phyloP scores from a whole-genome alignment of 2,329 filamentous ascomycete genomes.

The Polychaeton citri region DNA sequence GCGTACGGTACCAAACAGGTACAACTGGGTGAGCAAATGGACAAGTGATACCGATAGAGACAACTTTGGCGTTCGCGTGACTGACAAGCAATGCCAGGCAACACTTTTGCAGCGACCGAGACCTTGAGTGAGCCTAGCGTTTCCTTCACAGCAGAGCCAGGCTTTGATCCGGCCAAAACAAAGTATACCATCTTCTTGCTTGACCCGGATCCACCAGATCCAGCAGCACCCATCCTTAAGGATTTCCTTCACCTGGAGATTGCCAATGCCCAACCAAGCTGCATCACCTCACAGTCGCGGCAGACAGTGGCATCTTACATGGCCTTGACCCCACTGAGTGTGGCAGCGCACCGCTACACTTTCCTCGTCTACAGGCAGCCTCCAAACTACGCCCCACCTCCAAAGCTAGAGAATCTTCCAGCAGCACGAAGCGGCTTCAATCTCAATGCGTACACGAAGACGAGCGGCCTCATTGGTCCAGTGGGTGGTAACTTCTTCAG shows the following conservation, averaged over 20 bases:
- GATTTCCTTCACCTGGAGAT: constrained; percentile 11
- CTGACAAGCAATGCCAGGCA: constrained; percentile 8
- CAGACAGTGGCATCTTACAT: constrained; percentile 8
- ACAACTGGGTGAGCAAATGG: constrained; percentile 8
- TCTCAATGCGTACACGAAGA: constrained; percentile 7
- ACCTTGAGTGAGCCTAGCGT: constrained; percentile 8
- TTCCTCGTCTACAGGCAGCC: constrained; percentile 15
- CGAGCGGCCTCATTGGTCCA: constrained; percentile 6
- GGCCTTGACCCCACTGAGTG: constrained; percentile 8
- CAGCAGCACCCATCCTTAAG: constrained; percentile 5
- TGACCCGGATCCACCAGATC: constrained; percentile 10
- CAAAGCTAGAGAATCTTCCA: constrained; percentile 4
- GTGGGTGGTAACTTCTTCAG: constrained; percentile 9
- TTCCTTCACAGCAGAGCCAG: constrained; percentile 11
- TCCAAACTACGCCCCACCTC: constrained; percentile 9
- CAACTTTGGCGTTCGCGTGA: too few relatives aligned
- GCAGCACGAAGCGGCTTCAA: constrained; percentile 10
- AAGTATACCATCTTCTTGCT: constrained; percentile 15
- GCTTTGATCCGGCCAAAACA: constrained; percentile 9
- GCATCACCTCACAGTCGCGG: constrained; percentile 8
- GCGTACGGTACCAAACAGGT: constrained; percentile 9
- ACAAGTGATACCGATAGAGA: too few relatives aligned
- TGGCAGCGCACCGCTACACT: constrained; percentile 10
- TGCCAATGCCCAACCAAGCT: constrained; percentile 11
- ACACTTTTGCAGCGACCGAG: constrained; percentile 3